A percentile compares a stretch with the other conserved stretches of the same genome.
Conservation (phyloP, 495 filamentous ascomycete species). For the Xylaria telfairii region DNA sequence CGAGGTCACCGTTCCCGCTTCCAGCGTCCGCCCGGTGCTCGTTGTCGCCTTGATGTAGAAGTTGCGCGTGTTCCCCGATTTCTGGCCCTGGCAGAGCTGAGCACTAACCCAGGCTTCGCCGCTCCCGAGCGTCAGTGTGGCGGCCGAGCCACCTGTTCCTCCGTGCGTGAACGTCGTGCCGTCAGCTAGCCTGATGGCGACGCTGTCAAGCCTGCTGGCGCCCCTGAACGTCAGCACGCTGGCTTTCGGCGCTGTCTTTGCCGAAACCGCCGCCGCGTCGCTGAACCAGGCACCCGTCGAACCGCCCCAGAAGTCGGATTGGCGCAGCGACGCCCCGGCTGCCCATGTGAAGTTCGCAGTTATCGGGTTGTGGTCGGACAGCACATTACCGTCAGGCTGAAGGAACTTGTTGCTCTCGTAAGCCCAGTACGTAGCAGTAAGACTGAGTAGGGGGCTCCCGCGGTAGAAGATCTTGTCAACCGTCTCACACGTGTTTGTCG, state of each 20-base stretch:
- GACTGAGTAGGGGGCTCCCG: slow-evolving; percentile 49
- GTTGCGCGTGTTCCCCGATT: slow-evolving; percentile 54
- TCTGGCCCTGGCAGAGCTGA: slow-evolving; percentile 58
- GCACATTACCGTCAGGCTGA: slow-evolving; percentile 55
- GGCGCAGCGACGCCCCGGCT: slow-evolving; percentile 44
- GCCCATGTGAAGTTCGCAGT: slow-evolving; percentile 61
- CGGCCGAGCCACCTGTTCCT: slow-evolving; percentile 56
- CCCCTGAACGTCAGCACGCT: slow-evolving; percentile 55
- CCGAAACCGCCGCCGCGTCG: slow-evolving; percentile 48
- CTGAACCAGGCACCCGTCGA: slow-evolving; percentile 62
- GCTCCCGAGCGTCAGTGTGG: slow-evolving; percentile 48
- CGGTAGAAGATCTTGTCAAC: slow-evolving; percentile 71
- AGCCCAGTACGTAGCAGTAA: slow-evolving; percentile 51
- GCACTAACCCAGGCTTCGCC: slow-evolving; percentile 58
- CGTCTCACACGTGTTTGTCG: slow-evolving; percentile 59
- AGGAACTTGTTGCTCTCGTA: slow-evolving; percentile 61
- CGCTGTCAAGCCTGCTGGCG: slow-evolving; percentile 55
- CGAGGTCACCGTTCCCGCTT: slow-evolving; percentile 53
- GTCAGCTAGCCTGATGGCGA: slow-evolving; percentile 53
- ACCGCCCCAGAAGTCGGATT: slow-evolving; percentile 60
- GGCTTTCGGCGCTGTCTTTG: slow-evolving; percentile 41
- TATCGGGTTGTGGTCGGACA: slow-evolving; percentile 69
- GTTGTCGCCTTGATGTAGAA: slow-evolving; percentile 65
- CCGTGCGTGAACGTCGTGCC: slow-evolving; percentile 59
- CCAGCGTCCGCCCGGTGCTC: slow-evolving; percentile 55